Base-by-base conservation (phyloP, 441 rosid genomes). In the Gossypium gossypioides region DNA sequence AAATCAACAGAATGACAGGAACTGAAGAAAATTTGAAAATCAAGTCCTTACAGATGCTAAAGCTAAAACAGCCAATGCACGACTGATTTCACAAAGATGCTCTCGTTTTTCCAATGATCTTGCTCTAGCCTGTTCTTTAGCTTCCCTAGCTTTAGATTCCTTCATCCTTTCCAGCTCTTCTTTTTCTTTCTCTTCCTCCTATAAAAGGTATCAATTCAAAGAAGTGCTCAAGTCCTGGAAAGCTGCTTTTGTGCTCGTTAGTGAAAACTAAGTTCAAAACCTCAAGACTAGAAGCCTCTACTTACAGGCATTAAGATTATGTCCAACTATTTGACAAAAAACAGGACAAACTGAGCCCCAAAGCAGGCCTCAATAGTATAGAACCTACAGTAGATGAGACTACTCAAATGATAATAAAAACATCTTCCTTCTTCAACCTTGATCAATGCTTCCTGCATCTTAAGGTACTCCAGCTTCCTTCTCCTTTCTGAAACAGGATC, bases 391-490 rank as follows among this genome's bases (percentile, higher is more conserved):
- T 13, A 56, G n/a, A 56, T 0, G 56, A 54, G 1, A n/a, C 54
- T 56, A 21, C 21, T 21, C 48, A 55, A 2, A 54, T 21, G 32
- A 16, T 18, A 57, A 29, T 6, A 46, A 52, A 74, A 68, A 19
- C 12, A 42, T 34, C 19, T 54, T 50, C 40, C 69, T 76, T 71
- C 76, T 72, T 70, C 66, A 55, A 92, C 97, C 97, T 94, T 91
- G 79, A 94, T 92, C 64, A 87, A 72, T 77, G 92, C 93, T 82
- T 94, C 97, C 86, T 94, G 97, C 97, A 85, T 90, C 81, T 75
- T 89, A 78, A 94, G 94, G 83, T 84, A 94, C 81, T 94, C 97
- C 81, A 94, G 64, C 65, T 90, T 94, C 82, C 97, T 92, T 84
- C 86, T 86, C 78, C 96, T 85, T 79, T 89, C 97, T 74, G 97